Percentiles rank a stretch among this genome's conserved stretches.
phyloP scores from a whole-genome alignment of 495 filamentous ascomycete genomes.

The Penicillium nucicola region DNA sequence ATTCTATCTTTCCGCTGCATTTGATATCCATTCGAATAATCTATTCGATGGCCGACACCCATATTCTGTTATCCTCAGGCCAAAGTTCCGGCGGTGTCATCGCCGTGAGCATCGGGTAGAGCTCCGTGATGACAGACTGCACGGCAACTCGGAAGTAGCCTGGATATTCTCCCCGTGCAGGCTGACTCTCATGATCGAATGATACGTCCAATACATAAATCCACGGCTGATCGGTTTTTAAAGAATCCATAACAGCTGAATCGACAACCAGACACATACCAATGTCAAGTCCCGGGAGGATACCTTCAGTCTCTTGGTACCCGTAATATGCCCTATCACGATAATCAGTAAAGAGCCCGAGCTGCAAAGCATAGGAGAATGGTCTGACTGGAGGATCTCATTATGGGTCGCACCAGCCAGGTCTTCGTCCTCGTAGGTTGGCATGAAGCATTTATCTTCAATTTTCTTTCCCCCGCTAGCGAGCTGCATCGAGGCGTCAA shows the following conservation, averaged over 20 bases:
- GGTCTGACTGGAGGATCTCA: not conserved
- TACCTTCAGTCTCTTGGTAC: not conserved
- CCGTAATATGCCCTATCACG: not conserved
- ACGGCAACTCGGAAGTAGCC: constrained; percentile 2
- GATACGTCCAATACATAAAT: not conserved
- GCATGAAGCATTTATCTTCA: not conserved
- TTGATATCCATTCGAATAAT: no score
- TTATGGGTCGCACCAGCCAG: not conserved
- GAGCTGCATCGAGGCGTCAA: not conserved
- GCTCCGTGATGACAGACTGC: not conserved
- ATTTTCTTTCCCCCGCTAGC: constrained; percentile 1
- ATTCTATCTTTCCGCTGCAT: no score
- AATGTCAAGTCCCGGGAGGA: not conserved
- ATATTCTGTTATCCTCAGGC: not conserved
- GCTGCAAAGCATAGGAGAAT: not conserved
- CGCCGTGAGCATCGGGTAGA: not conserved
- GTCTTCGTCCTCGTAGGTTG: not conserved
- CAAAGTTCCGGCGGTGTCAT: constrained; percentile 1
- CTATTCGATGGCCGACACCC: not conserved
- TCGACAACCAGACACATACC: constrained; percentile 1
- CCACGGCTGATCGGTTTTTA: not conserved
- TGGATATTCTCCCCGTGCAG: not conserved
- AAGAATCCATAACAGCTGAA: not conserved
- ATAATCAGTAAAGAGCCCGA: not conserved
- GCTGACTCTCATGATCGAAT: not conserved